Evolutionary conservation across 2,329 filamentous ascomycete genomes (phyloP).

Genomic region (Monosporascus sp.): DNA sequence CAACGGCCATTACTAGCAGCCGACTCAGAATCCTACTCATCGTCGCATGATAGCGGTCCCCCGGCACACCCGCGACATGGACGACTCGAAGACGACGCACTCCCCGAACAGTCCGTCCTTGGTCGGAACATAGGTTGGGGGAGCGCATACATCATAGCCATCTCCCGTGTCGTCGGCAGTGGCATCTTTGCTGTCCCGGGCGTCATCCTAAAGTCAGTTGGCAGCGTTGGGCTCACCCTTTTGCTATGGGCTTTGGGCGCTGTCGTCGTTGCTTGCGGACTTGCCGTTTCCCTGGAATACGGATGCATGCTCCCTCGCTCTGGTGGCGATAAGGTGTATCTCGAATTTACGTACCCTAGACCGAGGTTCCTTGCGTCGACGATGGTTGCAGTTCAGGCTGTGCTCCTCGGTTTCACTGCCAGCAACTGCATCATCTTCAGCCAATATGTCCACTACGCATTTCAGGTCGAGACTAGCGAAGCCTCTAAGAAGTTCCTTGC

Average conservation of each 20-base stretch:
- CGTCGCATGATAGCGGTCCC: no score
- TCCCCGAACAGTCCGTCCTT: conserved; percentile 53
- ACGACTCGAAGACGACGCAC: conserved; percentile 51
- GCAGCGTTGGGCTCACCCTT: conserved; percentile 60
- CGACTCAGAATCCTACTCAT: no score
- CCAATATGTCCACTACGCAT: conserved; percentile 58
- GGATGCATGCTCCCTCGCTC: conserved; percentile 67
- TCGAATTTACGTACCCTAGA: conserved; percentile 62
- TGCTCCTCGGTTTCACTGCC: conserved; percentile 62
- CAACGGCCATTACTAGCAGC: no score
- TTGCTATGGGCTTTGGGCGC: conserved; percentile 60
- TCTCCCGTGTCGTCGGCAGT: conserved; percentile 63
- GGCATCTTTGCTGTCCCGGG: conserved; percentile 70
- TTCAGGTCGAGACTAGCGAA: conserved; percentile 46
- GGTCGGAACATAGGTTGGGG: conserved; percentile 58
- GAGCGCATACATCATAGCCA: conserved; percentile 61
- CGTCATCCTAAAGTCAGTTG: conserved; percentile 59
- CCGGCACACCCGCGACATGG: conserved; percentile 8
- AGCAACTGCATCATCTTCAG: conserved; percentile 67
- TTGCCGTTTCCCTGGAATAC: conserved; percentile 61
- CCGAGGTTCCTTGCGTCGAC: conserved; percentile 61
- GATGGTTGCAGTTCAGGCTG: conserved; percentile 57
- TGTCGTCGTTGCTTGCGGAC: conserved; percentile 53
- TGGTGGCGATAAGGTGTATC: conserved; percentile 65
- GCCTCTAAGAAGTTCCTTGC: conserved; percentile 51